Conservation (phyloP, 306 rosid species). For the Neltuma alba region DNA sequence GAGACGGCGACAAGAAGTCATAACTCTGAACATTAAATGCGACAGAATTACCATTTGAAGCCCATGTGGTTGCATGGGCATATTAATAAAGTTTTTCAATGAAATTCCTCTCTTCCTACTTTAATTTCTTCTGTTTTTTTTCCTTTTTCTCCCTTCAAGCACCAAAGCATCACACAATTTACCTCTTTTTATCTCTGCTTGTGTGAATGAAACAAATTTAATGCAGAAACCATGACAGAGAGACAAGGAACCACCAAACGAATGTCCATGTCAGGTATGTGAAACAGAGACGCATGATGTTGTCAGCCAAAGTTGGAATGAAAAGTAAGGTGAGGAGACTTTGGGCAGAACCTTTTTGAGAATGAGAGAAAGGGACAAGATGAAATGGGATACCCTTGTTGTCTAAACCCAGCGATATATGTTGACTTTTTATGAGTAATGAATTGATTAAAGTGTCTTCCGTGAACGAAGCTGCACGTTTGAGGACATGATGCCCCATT, state of each 20-base stretch:
- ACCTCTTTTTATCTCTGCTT: not conserved
- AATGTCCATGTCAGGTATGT: constrained; percentile 21
- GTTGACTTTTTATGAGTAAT: not conserved
- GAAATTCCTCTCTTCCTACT: not conserved
- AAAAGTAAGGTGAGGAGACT: not conserved
- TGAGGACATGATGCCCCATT: constrained; percentile 2
- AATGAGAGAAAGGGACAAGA: not conserved
- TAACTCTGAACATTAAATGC: not conserved
- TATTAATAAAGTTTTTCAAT: too few relatives aligned
- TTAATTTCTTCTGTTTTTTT: not conserved
- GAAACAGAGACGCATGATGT: constrained; percentile 32
- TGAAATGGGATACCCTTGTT: constrained; percentile 8
- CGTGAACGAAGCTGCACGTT: constrained; percentile 14
- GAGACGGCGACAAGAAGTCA: not conserved
- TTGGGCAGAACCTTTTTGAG: not conserved
- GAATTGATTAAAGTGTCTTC: not conserved
- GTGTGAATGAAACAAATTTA: not conserved
- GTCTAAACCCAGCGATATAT: not conserved
- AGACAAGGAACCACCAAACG: constrained; percentile 28
- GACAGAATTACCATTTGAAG: too few relatives aligned
- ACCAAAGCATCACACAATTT: not conserved
- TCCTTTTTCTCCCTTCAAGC: not conserved
- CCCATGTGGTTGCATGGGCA: too few relatives aligned
- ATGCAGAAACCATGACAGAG: not conserved
- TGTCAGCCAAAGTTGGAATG: constrained; percentile 11